phyloP scores from a whole-genome alignment of 805 yeast genomes.

The Osmozyma mogii region DNA sequence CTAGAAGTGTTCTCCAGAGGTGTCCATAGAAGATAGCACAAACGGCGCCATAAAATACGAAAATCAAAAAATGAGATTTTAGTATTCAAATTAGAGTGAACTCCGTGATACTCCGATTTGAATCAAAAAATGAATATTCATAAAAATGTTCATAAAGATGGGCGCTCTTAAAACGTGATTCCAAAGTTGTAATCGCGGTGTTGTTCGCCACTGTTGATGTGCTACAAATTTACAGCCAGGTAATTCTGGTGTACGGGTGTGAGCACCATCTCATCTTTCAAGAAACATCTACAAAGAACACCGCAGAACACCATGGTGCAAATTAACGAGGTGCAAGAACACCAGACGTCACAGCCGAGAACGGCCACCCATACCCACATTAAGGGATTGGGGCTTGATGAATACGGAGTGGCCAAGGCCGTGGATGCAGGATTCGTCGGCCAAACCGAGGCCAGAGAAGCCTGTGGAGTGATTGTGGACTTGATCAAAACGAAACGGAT shows the following conservation, averaged over 20 bases:
- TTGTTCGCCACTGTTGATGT: not conserved
- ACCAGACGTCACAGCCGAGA: conserved; percentile 46
- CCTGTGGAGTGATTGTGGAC: conserved; percentile 92
- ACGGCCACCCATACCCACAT: conserved; percentile 97
- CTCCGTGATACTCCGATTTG: too few relatives aligned
- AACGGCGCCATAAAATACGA: too few relatives aligned
- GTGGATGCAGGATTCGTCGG: conserved; percentile 88
- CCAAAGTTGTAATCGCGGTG: not conserved
- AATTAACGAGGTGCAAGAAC: conserved; percentile 67
- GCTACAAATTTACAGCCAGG: not conserved
- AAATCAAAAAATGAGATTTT: too few relatives aligned
- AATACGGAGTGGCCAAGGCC: conserved; percentile 73
- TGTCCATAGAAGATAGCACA: too few relatives aligned
- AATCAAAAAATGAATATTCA: too few relatives aligned
- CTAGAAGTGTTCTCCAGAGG: too few relatives aligned
- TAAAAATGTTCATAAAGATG: too few relatives aligned
- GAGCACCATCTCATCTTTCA: not conserved
- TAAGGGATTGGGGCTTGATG: conserved; percentile 90
- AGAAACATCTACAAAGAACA: not conserved
- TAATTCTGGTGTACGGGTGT: conserved; percentile 2
- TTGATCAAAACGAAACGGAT: conserved; percentile 85
- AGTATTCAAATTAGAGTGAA: too few relatives aligned
- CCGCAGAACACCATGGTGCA: conserved; percentile 48
- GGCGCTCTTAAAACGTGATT: too few relatives aligned
- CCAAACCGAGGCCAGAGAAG: conserved; percentile 71